Percentiles rank a stretch among this genome's conserved stretches.
Evolutionary conservation across 257 asterid species (phyloP).

Genomic region (Striga asiatica): DNA sequence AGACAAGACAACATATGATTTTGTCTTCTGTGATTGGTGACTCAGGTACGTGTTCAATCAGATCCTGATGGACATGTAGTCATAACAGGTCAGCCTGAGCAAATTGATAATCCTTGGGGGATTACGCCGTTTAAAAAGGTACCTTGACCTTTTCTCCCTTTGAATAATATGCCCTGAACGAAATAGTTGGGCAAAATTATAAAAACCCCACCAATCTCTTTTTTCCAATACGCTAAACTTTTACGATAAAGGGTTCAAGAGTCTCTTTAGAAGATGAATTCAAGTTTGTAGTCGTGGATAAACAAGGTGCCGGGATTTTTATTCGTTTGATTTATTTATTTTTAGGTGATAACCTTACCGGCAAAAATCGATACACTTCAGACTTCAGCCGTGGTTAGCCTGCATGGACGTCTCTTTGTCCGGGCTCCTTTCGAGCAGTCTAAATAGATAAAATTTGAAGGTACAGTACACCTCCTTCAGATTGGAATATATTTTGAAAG

Average conservation of each 20-base stretch:
- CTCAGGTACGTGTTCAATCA: constrained; percentile 80
- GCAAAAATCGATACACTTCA: constrained; percentile 82
- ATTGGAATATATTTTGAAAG: neutral
- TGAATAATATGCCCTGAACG: neutral
- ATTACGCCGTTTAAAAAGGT: constrained; percentile 89
- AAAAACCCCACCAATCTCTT: neutral
- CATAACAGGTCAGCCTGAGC: constrained; percentile 88
- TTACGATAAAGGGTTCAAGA: neutral
- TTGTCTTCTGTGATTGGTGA: too few relatives aligned
- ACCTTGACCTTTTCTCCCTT: neutral
- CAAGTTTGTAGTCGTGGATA: neutral
- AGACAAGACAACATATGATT: too few relatives aligned
- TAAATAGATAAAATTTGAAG: constrained; percentile 15
- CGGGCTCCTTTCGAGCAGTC: constrained; percentile 76
- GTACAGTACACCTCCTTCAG: neutral
- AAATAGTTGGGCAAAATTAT: neutral
- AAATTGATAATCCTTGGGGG: constrained; percentile 92
- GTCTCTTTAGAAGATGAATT: too few relatives aligned
- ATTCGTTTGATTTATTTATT: too few relatives aligned
- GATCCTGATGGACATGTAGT: constrained; percentile 96
- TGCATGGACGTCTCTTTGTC: constrained; percentile 76
- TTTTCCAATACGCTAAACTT: neutral
- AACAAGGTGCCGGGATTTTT: neutral
- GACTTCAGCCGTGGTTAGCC: constrained; percentile 87
- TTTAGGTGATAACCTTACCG: constrained; percentile 78